phyloP scores from a whole-genome alignment of 257 asterid species.

The Nicotiana tomentosiformis region DNA sequence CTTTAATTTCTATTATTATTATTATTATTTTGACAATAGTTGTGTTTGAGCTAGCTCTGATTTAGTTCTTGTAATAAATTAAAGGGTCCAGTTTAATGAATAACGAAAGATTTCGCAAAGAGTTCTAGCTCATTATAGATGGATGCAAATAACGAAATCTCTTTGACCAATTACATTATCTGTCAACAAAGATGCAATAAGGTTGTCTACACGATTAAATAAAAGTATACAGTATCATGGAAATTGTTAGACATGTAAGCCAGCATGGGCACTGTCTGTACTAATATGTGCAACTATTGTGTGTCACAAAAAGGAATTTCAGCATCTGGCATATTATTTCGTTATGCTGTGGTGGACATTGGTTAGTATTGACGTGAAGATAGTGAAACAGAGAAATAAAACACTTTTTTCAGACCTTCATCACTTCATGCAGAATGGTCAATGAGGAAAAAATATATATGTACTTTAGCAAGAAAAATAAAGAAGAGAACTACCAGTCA shows the following conservation, averaged over 20 bases:
- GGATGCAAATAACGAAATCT: background rate
- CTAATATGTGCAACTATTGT: background rate
- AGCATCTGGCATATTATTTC: background rate
- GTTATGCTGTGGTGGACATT: background rate
- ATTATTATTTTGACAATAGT: background rate
- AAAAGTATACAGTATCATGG: background rate
- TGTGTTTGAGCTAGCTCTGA: background rate
- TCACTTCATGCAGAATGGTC: background rate
- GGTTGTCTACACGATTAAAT: background rate
- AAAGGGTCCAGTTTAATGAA: background rate
- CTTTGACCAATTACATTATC: background rate
- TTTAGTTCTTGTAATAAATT: background rate
- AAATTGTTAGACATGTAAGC: background rate
- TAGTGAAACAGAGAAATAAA: background rate
- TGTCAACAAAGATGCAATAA: background rate
- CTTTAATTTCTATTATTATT: too few relatives aligned
- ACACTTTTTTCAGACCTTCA: background rate
- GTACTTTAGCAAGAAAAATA: background rate
- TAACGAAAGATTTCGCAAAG: background rate
- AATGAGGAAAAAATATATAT: background rate
- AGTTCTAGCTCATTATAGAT: background rate
- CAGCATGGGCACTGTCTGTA: background rate
- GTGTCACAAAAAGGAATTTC: background rate
- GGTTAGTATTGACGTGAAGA: background rate
- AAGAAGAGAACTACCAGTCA: constrained; percentile 60